phyloP scores from a whole-genome alignment of 2,329 filamentous ascomycete genomes.

The Cordyceps javanica region DNA sequence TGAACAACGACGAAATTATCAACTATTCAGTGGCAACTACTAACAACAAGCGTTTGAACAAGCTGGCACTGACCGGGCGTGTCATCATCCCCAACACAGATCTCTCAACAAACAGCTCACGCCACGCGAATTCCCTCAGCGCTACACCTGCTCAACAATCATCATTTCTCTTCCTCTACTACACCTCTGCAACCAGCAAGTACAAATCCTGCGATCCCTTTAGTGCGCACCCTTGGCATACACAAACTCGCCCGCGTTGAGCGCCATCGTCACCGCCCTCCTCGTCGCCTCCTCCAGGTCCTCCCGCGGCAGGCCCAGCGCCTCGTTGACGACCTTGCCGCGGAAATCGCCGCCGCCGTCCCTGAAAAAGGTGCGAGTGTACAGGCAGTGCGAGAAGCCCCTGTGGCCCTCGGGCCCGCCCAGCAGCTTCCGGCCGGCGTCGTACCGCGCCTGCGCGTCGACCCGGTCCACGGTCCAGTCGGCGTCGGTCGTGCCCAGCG shows the following conservation, averaged over 20 bases:
- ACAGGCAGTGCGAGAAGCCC: constrained; percentile 48
- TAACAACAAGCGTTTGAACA: neutral
- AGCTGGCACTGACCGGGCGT: neutral
- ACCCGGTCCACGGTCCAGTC: constrained; percentile 56
- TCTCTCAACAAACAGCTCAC: too few species aligned
- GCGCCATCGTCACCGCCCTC: constrained; percentile 37
- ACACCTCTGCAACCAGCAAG: neutral
- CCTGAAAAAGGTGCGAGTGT: constrained; percentile 48
- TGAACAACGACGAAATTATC: neutral
- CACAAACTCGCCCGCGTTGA: neutral
- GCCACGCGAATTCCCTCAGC: too few species aligned
- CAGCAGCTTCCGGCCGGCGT: constrained; percentile 37
- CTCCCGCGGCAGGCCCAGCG: constrained; percentile 52
- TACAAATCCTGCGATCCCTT: too few species aligned
- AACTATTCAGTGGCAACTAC: neutral
- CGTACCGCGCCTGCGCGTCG: constrained; percentile 37
- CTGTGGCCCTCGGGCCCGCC: constrained; percentile 24
- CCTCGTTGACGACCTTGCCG: constrained; percentile 40
- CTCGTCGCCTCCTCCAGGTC: constrained; percentile 51
- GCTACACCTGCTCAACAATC: neutral
- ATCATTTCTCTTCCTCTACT: neutral
- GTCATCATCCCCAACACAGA: too few species aligned
- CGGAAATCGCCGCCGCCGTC: constrained; percentile 35
- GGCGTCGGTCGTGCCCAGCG: constrained; percentile 47
- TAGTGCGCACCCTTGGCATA: neutral